phyloP scores from a whole-genome alignment of 2,329 filamentous ascomycete species.

The Diplodia seriata region DNA sequence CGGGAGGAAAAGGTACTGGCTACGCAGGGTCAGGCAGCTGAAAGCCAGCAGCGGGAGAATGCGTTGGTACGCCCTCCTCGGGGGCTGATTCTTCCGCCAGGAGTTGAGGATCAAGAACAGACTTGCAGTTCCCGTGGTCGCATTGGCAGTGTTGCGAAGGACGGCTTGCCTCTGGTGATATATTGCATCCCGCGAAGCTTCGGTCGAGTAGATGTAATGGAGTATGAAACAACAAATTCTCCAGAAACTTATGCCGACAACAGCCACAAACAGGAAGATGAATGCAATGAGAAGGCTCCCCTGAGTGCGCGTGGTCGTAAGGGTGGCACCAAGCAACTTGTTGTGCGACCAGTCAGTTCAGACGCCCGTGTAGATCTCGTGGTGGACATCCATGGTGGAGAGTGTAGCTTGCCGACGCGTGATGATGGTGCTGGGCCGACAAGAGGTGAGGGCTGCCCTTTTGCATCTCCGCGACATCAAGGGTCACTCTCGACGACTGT shows the following conservation, averaged over 20 bases:
- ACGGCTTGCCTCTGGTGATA: constrained; percentile 38
- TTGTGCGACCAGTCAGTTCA: constrained; percentile 47
- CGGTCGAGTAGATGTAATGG: constrained; percentile 36
- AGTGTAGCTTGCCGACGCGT: too few relatives aligned
- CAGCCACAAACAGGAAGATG: constrained; percentile 44
- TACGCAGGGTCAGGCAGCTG: not conserved
- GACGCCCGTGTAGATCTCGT: constrained; percentile 39
- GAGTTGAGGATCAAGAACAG: not conserved
- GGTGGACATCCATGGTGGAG: too few relatives aligned
- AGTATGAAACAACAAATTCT: constrained; percentile 36
- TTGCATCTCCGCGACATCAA: too few relatives aligned
- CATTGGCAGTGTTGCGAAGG: constrained; percentile 31
- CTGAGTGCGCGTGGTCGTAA: constrained; percentile 42
- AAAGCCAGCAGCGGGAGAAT: constrained; percentile 30
- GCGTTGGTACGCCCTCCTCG: not conserved
- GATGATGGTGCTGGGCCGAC: too few relatives aligned
- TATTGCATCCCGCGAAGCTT: constrained; percentile 36
- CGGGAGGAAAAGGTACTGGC: constrained; percentile 32
- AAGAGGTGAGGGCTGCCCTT: too few relatives aligned
- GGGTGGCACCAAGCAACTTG: constrained; percentile 41
- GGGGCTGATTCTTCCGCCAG: constrained; percentile 31
- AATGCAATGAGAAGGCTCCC: constrained; percentile 46
- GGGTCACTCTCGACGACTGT: too few relatives aligned
- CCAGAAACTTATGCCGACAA: constrained; percentile 38
- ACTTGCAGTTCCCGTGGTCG: not conserved